Evolutionary conservation across 768 basidiomycete genomes (phyloP).

Genomic region (Rhodosporidiobolus sp.): DNA sequence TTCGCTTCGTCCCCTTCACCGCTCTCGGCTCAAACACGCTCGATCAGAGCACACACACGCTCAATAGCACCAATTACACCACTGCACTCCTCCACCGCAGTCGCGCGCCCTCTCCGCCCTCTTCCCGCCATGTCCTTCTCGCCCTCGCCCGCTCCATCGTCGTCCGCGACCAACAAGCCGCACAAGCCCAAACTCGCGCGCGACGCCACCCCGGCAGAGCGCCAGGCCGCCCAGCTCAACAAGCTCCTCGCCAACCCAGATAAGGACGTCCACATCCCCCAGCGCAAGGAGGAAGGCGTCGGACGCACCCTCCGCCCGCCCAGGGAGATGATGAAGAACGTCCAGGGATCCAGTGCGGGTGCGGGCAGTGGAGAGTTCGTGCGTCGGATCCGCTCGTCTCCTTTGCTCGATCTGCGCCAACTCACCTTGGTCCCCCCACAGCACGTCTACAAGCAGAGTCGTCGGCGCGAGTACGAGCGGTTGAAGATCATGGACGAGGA

Average conservation of each 20-base stretch:
- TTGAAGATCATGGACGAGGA: slow-evolving; percentile 85
- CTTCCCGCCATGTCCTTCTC: neutral
- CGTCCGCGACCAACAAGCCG: neutral
- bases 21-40: no score
- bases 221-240: slow-evolving; percentile 68
- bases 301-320: slow-evolving; percentile 76
- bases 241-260: slow-evolving; percentile 83
- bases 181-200: neutral
- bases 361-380: slow-evolving; percentile 72
- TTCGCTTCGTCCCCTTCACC: no score
- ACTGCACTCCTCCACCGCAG: no score
- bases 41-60: no score
- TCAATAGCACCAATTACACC: no score
- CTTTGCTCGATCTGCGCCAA: no score
- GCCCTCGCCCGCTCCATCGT: neutral
- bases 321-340: slow-evolving; percentile 90
- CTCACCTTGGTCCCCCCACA: slow-evolving; percentile 58
- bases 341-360: slow-evolving; percentile 94
- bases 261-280: slow-evolving; percentile 74
- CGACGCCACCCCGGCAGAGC: slow-evolving; percentile 49
- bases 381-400: neutral
- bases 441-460: slow-evolving; percentile 94
- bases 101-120: neutral
- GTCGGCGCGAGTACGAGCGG: slow-evolving; percentile 91
- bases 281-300: slow-evolving; percentile 59